These are phyloP conservation scores for Colletotrichum gigasporum DNA, from an alignment of 2,329 filamentous ascomycete species.

Conservation along the genomic window DNA sequence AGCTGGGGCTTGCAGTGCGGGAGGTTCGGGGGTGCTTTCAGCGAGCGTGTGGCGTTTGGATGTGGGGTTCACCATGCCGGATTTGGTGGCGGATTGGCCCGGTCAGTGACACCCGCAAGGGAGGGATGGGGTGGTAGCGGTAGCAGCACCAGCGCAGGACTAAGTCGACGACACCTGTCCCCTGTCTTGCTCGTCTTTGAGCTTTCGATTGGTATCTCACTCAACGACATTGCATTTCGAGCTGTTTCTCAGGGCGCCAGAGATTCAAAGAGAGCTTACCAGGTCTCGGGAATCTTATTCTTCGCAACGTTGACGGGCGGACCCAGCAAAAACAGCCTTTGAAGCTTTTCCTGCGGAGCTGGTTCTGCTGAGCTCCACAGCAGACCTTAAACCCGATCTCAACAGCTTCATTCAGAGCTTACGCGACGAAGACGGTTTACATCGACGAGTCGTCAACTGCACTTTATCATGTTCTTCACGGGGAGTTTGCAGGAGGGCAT, in stretches of 20 bases:
- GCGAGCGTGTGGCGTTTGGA: neutral
- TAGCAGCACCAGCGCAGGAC: no score
- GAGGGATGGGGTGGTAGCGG: no score
- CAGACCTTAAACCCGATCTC: neutral
- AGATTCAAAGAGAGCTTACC: neutral
- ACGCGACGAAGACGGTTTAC: neutral
- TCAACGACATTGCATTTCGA: neutral
- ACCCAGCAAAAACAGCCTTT: no score
- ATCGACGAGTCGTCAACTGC: no score
- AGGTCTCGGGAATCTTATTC: neutral
- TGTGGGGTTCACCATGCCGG: neutral
- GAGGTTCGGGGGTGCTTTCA: neutral
- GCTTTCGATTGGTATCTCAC: neutral
- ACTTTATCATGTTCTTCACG: slow-evolving; percentile 77
- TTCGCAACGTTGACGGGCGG: no score
- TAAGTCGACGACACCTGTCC: slow-evolving; percentile 25
- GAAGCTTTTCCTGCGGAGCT: neutral
- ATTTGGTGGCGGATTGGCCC: neutral
- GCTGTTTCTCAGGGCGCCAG: neutral
- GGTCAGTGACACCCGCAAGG: slow-evolving; percentile 6
- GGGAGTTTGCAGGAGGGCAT: slow-evolving; percentile 87
- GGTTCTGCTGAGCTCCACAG: neutral
- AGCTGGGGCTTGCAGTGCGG: neutral
- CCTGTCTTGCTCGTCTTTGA: slow-evolving; percentile 12
- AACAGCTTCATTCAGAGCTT: neutral